These are phyloP conservation scores for Zygoascus biomembranicola DNA, from an alignment of 805 yeast genomes.

Conservation along the genomic window DNA sequence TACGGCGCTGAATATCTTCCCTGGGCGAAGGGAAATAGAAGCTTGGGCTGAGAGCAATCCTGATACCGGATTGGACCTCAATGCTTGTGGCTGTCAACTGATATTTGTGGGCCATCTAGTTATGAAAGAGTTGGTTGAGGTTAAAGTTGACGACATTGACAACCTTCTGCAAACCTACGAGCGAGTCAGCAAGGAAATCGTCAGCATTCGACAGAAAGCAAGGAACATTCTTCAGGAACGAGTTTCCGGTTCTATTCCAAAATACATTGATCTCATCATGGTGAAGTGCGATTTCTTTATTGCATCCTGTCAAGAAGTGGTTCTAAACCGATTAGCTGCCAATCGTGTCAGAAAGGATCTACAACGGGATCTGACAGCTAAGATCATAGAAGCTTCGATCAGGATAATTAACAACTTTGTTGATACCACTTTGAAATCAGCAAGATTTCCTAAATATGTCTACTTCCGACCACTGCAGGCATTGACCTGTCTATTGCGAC, in stretches of 20 bases:
- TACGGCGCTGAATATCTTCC: not conserved
- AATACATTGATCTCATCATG: not conserved
- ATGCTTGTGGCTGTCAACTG: not conserved
- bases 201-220: not conserved
- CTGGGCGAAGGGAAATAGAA: not conserved
- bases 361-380: constrained; percentile 2
- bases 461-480: constrained; percentile 18
- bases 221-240: not conserved
- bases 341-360: not conserved
- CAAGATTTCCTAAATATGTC: constrained; percentile 13
- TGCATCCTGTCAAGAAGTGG: not conserved
- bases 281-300: not conserved
- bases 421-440: not conserved
- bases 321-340: not conserved
- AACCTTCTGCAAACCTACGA: not conserved
- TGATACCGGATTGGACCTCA: not conserved
- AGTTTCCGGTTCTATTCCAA: not conserved
- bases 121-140: not conserved
- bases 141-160: not conserved
- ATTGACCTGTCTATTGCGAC: constrained; percentile 12
- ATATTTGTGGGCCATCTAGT: not conserved
- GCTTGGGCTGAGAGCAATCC: not conserved
- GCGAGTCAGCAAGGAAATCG: not conserved
- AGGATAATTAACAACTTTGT: constrained; percentile 6
- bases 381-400: not conserved